phyloP scores from a whole-genome alignment of 441 rosid genomes.

The Theobroma grandiflorum region DNA sequence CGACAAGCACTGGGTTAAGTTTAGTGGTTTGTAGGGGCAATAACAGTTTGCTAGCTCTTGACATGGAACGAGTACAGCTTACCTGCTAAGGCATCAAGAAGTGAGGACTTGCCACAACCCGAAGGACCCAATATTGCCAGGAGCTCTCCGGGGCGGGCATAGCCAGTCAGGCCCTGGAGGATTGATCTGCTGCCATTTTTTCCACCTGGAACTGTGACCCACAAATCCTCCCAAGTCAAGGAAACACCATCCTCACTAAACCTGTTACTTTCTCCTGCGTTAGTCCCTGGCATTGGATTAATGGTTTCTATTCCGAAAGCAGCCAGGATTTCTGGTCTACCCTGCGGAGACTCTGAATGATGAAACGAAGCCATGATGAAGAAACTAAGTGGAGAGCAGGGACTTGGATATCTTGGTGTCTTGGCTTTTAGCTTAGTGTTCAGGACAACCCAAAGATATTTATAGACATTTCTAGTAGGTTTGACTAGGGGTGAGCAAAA shows the following conservation, averaged over 20 bases:
- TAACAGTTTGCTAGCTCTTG: not conserved
- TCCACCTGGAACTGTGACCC: conserved; percentile 28
- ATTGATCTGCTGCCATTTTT: conserved; percentile 29
- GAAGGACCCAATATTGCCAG: conserved; percentile 51
- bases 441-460: not conserved
- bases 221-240: conserved; percentile 36
- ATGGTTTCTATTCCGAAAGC: conserved; percentile 20
- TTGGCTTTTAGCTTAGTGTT: not conserved
- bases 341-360: not conserved
- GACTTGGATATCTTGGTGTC: not conserved
- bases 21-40: too few species aligned
- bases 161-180: conserved; percentile 40
- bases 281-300: not conserved
- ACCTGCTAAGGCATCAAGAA: conserved; percentile 49
- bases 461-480: not conserved
- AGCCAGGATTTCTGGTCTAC: not conserved
- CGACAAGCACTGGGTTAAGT: too few species aligned
- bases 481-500: too few species aligned
- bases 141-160: conserved; percentile 37
- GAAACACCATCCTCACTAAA: conserved; percentile 13
- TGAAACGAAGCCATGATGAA: not conserved
- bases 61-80: not conserved
- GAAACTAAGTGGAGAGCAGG: not conserved
- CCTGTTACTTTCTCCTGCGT: not conserved
- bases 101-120: conserved; percentile 48